phyloP scores from a whole-genome alignment of 306 rosid genomes.

The Quercus cerris region DNA sequence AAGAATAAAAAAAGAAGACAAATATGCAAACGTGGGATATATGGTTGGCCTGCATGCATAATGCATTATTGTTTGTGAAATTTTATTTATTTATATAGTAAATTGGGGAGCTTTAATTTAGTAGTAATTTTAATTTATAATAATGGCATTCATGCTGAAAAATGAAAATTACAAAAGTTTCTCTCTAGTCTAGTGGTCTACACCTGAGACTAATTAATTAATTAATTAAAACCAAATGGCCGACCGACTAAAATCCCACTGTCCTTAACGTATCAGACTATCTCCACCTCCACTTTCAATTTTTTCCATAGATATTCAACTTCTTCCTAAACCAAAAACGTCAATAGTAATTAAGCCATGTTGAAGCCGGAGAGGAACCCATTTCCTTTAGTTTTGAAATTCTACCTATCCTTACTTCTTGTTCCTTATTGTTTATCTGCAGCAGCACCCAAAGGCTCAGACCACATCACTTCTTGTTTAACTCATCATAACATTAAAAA shows the following conservation, averaged over 20 bases:
- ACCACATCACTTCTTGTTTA: conserved; percentile 45
- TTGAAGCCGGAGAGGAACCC: conserved; percentile 8
- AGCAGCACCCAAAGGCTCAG: not conserved
- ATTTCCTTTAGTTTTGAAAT: conserved; percentile 1
- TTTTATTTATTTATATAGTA: too few relatives aligned
- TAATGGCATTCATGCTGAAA: not conserved
- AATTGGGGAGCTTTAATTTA: too few relatives aligned
- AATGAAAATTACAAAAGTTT: not conserved
- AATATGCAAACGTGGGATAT: not conserved
- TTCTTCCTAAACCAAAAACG: conserved; percentile 17
- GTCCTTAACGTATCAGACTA: conserved; percentile 29
- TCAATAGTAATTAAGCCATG: conserved; percentile 18
- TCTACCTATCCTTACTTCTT: conserved; percentile 8
- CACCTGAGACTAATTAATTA: not conserved
- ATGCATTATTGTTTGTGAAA: not conserved
- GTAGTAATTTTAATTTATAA: not conserved
- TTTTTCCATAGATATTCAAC: conserved; percentile 12
- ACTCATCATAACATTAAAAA: conserved; percentile 43
- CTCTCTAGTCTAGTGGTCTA: not conserved
- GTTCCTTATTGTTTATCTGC: conserved; percentile 26
- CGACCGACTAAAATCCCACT: conserved; percentile 40
- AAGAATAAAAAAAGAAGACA: not conserved
- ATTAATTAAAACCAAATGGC: conserved; percentile 30
- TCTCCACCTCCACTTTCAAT: conserved; percentile 10
- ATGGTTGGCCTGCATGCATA: not conserved